These are phyloP conservation scores for Pyrenophora teres DNA, from an alignment of 2,329 filamentous ascomycete species.

Conservation along the genomic window DNA sequence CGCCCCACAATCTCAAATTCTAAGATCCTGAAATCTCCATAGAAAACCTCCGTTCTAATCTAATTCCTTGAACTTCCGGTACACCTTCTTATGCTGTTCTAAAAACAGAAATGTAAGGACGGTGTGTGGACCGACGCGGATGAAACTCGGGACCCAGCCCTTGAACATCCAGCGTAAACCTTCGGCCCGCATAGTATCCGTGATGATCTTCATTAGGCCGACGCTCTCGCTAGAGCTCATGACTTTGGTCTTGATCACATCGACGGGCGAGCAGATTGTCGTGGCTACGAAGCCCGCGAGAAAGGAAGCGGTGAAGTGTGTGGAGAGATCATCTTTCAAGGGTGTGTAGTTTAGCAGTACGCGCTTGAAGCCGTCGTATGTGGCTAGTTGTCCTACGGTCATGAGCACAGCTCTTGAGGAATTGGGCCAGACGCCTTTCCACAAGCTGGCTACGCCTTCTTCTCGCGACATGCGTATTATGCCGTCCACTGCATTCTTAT, in stretches of 20 bases:
- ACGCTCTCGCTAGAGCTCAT: conserved; percentile 69
- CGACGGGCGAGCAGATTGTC: conserved; percentile 81
- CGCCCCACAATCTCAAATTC: no score
- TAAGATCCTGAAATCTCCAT: background rate
- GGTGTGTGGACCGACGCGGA: conserved; percentile 73
- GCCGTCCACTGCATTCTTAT: conserved; percentile 86
- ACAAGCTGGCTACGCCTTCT: conserved; percentile 77
- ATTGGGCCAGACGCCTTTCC: conserved; percentile 86
- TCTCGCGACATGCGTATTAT: conserved; percentile 83
- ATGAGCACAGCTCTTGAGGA: conserved; percentile 80
- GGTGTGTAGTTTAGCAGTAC: conserved; percentile 68
- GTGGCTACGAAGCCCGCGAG: conserved; percentile 82
- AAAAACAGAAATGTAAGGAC: conserved; percentile 86
- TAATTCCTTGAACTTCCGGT: conserved; percentile 51
- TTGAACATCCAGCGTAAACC: conserved; percentile 85
- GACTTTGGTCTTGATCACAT: conserved; percentile 86
- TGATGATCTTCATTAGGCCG: conserved; percentile 64
- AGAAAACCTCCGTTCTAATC: background rate
- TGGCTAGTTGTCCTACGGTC: conserved; percentile 83
- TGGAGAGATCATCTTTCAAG: conserved; percentile 69
- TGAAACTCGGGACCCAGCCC: conserved; percentile 83
- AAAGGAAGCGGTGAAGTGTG: conserved; percentile 78
- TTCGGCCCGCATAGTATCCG: conserved; percentile 70
- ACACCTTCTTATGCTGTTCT: conserved; percentile 83
- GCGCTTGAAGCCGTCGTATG: conserved; percentile 81